phyloP scores from a whole-genome alignment of 345 rosid species.

The Toxicodendron radicans region DNA sequence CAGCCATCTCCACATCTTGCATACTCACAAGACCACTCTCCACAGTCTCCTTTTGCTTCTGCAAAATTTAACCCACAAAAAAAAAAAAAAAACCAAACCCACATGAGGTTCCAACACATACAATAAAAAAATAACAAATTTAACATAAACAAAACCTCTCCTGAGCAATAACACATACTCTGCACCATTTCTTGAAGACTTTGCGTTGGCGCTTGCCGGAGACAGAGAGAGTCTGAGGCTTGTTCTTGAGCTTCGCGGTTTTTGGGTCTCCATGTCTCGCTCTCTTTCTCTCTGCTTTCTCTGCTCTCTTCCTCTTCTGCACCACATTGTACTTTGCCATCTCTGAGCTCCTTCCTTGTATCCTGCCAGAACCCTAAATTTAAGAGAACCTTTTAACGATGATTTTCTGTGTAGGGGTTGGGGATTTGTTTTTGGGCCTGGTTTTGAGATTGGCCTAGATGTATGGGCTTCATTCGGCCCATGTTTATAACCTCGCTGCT shows the following conservation, averaged over 20 bases:
- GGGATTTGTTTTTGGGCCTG: background rate
- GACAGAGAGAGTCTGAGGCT: conserved; percentile 42
- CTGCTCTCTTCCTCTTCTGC: conserved; percentile 69
- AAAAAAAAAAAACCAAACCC: background rate
- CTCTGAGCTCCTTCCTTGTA: background rate
- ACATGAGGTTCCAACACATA: background rate
- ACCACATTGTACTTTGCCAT: conserved; percentile 91
- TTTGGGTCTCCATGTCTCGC: conserved; percentile 63
- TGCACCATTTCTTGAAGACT: conserved; percentile 75
- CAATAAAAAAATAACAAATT: background rate
- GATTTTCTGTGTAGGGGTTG: background rate
- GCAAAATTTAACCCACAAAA: conserved; percentile 8
- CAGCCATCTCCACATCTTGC: conserved; percentile 79
- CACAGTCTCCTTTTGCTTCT: conserved; percentile 77
- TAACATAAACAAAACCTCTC: background rate
- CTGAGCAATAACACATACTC: conserved; percentile 35
- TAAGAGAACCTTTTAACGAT: background rate
- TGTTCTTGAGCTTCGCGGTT: conserved; percentile 55
- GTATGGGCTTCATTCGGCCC: background rate
- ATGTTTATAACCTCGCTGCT: too few species aligned
- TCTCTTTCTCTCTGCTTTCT: conserved; percentile 56
- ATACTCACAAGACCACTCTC: conserved; percentile 69
- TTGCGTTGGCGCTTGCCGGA: conserved; percentile 85
- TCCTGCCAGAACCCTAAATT: background rate
- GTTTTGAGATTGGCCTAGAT: background rate